A percentile compares a stretch with the other conserved stretches of the same genome.
phyloP scores from a whole-genome alignment of 331 rosid genomes.

The Dryas integrifolia region DNA sequence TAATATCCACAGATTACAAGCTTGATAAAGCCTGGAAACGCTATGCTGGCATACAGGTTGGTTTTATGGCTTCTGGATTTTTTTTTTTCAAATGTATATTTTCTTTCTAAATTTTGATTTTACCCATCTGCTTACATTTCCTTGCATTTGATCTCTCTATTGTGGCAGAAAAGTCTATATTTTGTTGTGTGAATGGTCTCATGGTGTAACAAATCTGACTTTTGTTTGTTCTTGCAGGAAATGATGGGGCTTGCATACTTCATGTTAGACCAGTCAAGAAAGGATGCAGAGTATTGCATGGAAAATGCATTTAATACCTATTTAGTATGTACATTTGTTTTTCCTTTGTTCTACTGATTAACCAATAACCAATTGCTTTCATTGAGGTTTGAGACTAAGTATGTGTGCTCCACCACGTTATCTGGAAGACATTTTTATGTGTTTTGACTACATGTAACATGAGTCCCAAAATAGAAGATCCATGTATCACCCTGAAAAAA shows the following conservation, averaged over 20 bases:
- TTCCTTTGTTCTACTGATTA: not conserved
- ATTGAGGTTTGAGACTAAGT: constrained; percentile 6
- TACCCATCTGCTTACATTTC: constrained; percentile 5
- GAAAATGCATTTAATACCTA: constrained; percentile 92
- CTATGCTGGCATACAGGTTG: constrained; percentile 97
- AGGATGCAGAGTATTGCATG: constrained; percentile 99
- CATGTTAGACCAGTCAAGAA: constrained; percentile 88
- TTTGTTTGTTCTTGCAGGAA: constrained; percentile 61
- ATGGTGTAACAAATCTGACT: constrained; percentile 15
- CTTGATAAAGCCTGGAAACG: constrained; percentile 99
- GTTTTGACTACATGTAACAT: too few relatives aligned
- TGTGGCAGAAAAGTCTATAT: not conserved
- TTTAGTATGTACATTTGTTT: constrained; percentile 57
- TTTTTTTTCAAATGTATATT: not conserved
- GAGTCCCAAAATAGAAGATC: too few relatives aligned
- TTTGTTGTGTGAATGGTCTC: constrained; percentile 19
- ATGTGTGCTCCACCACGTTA: not conserved
- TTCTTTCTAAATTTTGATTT: constrained; percentile 18
- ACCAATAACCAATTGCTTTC: not conserved
- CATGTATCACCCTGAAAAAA: too few relatives aligned
- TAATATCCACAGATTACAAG: constrained; percentile 96
- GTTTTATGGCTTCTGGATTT: constrained; percentile 19
- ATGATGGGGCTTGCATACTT: constrained; percentile 95
- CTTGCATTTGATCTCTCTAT: constrained; percentile 12
- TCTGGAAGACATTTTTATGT: too few relatives aligned